Percentiles rank a stretch among this genome's conserved stretches.
Evolutionary conservation across 1,139 yeast species (phyloP).

Genomic region (Sugiyamaella pinicola): DNA sequence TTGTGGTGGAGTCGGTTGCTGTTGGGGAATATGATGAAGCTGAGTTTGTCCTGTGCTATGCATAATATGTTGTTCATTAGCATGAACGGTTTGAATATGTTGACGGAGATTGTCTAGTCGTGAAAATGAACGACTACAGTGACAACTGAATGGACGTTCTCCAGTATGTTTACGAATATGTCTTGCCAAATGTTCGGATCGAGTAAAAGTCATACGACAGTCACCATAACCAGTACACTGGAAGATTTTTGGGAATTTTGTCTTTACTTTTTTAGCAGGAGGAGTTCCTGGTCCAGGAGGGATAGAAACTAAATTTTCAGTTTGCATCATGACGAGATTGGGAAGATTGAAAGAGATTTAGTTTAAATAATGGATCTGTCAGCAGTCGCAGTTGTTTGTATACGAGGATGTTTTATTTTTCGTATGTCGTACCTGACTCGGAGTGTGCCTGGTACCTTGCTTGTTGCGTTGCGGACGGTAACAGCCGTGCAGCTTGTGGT

Average conservation of each 20-base stretch:
- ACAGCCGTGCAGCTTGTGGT: not conserved
- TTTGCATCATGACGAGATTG: conserved; percentile 10
- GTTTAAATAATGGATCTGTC: not conserved
- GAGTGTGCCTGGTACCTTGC: not conserved
- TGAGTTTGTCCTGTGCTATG: conserved; percentile 21
- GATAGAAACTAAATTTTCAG: conserved; percentile 8
- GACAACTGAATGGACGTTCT: conserved; percentile 90
- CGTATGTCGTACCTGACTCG: not conserved
- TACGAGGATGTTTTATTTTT: too few species aligned
- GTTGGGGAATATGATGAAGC: conserved; percentile 19
- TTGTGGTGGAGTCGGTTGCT: conserved; percentile 17
- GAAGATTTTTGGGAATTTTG: conserved; percentile 55
- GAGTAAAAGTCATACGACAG: conserved; percentile 83
- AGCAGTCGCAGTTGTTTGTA: too few species aligned
- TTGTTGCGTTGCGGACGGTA: not conserved
- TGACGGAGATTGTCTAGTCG: conserved; percentile 87
- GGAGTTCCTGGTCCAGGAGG: conserved; percentile 8
- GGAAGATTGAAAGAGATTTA: not conserved
- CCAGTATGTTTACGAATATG: conserved; percentile 95
- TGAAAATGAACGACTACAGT: conserved; percentile 79
- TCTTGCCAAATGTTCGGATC: conserved; percentile 88
- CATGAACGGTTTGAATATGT: conserved; percentile 91
- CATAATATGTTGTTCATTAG: conserved; percentile 60
- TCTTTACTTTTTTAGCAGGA: conserved; percentile 25
- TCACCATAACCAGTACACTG: conserved; percentile 88